Base-by-base conservation (phyloP, 2,329 filamentous ascomycete genomes). In the Fusarium protoensiforme region DNA sequence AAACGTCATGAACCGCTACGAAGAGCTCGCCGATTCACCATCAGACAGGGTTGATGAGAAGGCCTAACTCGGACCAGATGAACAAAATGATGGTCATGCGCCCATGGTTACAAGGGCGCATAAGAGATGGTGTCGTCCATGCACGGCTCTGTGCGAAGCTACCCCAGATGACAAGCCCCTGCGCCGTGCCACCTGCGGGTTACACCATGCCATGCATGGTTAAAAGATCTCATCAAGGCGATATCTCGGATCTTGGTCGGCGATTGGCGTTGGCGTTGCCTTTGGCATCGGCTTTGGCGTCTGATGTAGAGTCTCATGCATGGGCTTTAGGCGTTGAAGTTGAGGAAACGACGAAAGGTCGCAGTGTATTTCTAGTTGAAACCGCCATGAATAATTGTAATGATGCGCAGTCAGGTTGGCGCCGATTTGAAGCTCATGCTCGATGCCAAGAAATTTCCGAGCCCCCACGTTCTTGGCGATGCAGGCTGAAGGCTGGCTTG, bases 1-100 rank as follows among this genome's bases (percentile, higher is more conserved):
- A 31, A 82, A 83, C 29, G 81, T 88, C 5, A 81, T 90, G 79
- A 80, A 85, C 59, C 83, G 83, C 39, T 90, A 89, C 75, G 84
- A 86, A 69, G 78, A 85, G 61, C 75, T 78, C 39, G 69, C 73
- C 14, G 77, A 80, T 56, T 59, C 61, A 14, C 54, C 68, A 22
- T 68, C 67, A 35, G 69, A 73, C 53, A 71, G 74, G 59, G 65
- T 35, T 10, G 67, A 69, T 14, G 64, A 66, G 39, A 66, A 71
- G 58, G 69, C 62, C 61, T 72, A 68, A 72, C 56, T 68, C 63
- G 41, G 61, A 41, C 39, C 51, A 24, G 58, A 57, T 64, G 46
- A 71, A 38, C 24, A 54, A 41, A 16, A 38, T 13, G 53, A 18
- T 27, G 24, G 59, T 41, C 22, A 27, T 53, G 22, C 58, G 43